Evolutionary conservation across 2,329 filamentous ascomycete genomes (phyloP).

Genomic region (Verticillium tricorpus): DNA sequence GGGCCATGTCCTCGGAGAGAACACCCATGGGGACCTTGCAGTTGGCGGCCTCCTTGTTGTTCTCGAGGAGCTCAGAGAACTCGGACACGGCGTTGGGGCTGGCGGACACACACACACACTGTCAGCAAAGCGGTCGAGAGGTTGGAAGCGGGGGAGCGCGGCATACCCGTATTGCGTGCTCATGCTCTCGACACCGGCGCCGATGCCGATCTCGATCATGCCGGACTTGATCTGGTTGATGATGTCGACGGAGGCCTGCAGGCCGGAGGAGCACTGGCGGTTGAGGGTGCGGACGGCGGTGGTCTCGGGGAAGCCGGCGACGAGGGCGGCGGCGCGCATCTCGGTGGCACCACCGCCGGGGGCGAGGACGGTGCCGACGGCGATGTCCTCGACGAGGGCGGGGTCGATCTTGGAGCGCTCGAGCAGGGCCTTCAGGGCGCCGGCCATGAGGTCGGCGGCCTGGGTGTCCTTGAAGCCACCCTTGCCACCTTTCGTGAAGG

Average conservation of each 20-base stretch:
- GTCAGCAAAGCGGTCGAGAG: neutral
- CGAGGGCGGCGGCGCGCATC: constrained; percentile 87
- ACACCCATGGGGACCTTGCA: constrained; percentile 98
- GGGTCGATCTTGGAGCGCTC: constrained; percentile 87
- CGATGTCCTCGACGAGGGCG: constrained; percentile 82
- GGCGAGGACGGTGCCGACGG: constrained; percentile 84
- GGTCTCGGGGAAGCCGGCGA: constrained; percentile 83
- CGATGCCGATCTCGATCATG: constrained; percentile 94
- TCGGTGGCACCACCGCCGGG: constrained; percentile 94
- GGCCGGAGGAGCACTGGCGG: constrained; percentile 88
- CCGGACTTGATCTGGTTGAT: constrained; percentile 86
- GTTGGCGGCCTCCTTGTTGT: constrained; percentile 77
- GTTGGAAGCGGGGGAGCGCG: neutral
- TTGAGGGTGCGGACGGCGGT: constrained; percentile 86
- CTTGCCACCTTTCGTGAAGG: constrained; percentile 89
- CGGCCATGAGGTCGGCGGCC: constrained; percentile 78
- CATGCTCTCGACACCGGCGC: constrained; percentile 97
- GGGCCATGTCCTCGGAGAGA: constrained; percentile 91
- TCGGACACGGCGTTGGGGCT: constrained; percentile 82
- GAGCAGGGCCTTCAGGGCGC: constrained; percentile 76
- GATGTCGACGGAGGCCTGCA: constrained; percentile 90
- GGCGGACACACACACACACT: neutral
- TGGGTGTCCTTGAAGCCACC: constrained; percentile 94
- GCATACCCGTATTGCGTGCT: constrained; percentile 80
- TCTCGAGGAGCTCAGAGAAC: constrained; percentile 86